phyloP scores from a whole-genome alignment of 2,329 filamentous ascomycete genomes.

The Ascochyta koolunga region DNA sequence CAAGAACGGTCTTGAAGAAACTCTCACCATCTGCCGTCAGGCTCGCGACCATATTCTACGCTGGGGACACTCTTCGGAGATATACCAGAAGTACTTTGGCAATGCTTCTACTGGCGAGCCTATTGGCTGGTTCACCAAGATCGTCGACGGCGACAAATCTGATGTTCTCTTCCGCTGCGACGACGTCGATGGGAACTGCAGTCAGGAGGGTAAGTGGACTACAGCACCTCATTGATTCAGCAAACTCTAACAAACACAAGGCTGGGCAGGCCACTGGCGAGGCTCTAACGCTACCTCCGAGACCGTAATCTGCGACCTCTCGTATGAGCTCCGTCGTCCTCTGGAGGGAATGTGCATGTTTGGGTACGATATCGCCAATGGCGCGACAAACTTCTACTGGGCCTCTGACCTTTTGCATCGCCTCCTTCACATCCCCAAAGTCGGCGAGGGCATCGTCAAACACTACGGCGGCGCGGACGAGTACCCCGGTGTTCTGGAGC shows the following conservation, averaged over 20 bases:
- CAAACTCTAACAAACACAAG: slow-evolving; percentile 44
- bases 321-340: slow-evolving; percentile 62
- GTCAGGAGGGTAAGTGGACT: slow-evolving; percentile 31
- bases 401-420: slow-evolving; percentile 71
- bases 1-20: slow-evolving; percentile 62
- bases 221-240: not conserved
- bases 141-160: slow-evolving; percentile 63
- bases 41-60: slow-evolving; percentile 67
- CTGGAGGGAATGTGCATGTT: slow-evolving; percentile 66
- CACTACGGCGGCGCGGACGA: slow-evolving; percentile 67
- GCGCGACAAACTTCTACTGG: slow-evolving; percentile 66
- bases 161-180: slow-evolving; percentile 70
- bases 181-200: slow-evolving; percentile 69
- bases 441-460: slow-evolving; percentile 66
- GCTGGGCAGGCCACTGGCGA: slow-evolving; percentile 72
- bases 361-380: slow-evolving; percentile 66
- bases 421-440: slow-evolving; percentile 65
- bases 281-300: slow-evolving; percentile 68
- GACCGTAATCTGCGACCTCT: slow-evolving; percentile 72
- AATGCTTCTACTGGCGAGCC: slow-evolving; percentile 62
- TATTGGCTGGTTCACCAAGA: slow-evolving; percentile 67
- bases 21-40: slow-evolving; percentile 63
- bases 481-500: slow-evolving; percentile 61
- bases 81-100: slow-evolving; percentile 72
- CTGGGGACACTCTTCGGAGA: slow-evolving; percentile 62